phyloP scores from a whole-genome alignment of 1,139 yeast species.

The Hyphopichia pseudoburtonii region DNA sequence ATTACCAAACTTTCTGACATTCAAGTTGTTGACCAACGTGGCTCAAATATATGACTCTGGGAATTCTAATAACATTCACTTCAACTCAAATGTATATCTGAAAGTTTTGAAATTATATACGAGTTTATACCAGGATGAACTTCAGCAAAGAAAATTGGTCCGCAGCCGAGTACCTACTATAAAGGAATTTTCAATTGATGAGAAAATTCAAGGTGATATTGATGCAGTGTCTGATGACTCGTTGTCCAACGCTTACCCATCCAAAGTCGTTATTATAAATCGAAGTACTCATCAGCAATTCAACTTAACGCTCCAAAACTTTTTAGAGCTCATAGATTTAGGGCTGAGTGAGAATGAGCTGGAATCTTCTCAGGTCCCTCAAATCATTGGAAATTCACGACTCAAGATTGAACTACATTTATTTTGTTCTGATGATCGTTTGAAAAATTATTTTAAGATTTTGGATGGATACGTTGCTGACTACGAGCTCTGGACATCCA shows the following conservation, averaged over 20 bases:
- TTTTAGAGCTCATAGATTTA: constrained; percentile 25
- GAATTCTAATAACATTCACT: constrained; percentile 22
- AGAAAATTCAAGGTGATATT: constrained; percentile 20
- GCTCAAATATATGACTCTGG: constrained; percentile 42
- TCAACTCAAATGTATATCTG: constrained; percentile 27
- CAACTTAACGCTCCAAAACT: constrained; percentile 46
- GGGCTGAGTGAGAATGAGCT: constrained; percentile 5
- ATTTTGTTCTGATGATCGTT: constrained; percentile 52
- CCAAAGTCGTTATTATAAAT: constrained; percentile 46
- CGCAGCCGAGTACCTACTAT: constrained; percentile 25
- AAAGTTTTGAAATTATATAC: constrained; percentile 33
- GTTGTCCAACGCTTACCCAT: constrained; percentile 50
- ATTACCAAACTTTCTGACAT: constrained; percentile 51
- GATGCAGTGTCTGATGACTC: constrained; percentile 55
- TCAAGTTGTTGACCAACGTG: constrained; percentile 47
- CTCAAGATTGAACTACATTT: constrained; percentile 44
- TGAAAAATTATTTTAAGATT: constrained; percentile 34
- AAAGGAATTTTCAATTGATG: constrained; percentile 37
- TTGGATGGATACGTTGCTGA: constrained; percentile 42
- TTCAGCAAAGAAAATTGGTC: constrained; percentile 37
- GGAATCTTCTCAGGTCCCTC: constrained; percentile 1
- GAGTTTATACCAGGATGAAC: constrained; percentile 35
- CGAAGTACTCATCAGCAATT: constrained; percentile 25
- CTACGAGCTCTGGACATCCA: constrained; percentile 52
- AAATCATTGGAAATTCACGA: constrained; percentile 15